phyloP scores from a whole-genome alignment of 768 basidiomycete genomes.

The Royoungia palumana region DNA sequence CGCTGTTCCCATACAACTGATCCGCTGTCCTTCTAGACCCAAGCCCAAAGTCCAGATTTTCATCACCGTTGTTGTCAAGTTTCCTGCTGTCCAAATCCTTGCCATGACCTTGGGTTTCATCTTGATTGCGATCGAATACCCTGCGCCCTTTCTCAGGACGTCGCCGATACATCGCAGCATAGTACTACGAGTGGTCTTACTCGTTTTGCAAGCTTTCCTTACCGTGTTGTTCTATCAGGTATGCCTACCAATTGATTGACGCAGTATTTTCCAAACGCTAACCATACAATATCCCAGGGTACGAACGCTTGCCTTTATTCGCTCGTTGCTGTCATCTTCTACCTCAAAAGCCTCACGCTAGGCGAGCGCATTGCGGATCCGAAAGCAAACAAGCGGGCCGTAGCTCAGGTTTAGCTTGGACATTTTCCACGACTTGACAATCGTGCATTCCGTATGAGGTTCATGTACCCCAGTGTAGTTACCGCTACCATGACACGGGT shows the following conservation, averaged over 20 bases:
- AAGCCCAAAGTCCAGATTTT: slow-evolving; percentile 59
- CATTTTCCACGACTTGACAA: background rate
- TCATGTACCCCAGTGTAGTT: background rate
- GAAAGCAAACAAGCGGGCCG: slow-evolving; percentile 57
- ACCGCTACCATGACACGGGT: background rate
- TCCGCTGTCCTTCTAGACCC: slow-evolving; percentile 42
- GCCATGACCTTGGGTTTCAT: slow-evolving; percentile 57
- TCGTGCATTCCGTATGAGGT: background rate
- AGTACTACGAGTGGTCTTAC: slow-evolving; percentile 55
- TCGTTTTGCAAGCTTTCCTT: slow-evolving; percentile 61
- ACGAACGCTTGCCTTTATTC: slow-evolving; percentile 83
- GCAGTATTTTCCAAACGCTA: background rate
- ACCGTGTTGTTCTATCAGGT: slow-evolving; percentile 78
- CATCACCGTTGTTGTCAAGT: slow-evolving; percentile 69
- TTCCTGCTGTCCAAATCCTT: slow-evolving; percentile 70
- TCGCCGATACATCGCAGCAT: slow-evolving; percentile 64
- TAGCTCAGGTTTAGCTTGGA: slow-evolving; percentile 57
- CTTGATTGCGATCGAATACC: slow-evolving; percentile 69
- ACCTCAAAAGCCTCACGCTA: slow-evolving; percentile 57
- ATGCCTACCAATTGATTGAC: slow-evolving; percentile 10
- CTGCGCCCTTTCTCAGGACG: slow-evolving; percentile 55
- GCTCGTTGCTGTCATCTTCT: slow-evolving; percentile 65
- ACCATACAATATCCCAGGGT: slow-evolving; percentile 48
- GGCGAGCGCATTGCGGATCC: slow-evolving; percentile 70
- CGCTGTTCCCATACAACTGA: background rate